phyloP scores from a whole-genome alignment of 164 flowering plant species.

The Akebia trifoliata region DNA sequence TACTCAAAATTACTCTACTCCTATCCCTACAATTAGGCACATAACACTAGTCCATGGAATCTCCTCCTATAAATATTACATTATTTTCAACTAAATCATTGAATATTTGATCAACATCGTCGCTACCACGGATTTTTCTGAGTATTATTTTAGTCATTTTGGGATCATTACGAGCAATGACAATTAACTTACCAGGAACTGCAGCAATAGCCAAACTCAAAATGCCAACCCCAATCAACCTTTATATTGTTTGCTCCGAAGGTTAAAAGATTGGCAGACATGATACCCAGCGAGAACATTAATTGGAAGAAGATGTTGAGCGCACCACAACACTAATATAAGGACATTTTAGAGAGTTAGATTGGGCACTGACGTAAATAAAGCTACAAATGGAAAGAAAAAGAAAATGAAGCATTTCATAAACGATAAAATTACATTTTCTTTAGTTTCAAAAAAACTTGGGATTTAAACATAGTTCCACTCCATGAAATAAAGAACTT shows the following conservation, averaged over 20 bases:
- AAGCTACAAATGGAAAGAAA: too few relatives aligned
- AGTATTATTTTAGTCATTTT: constrained; percentile 11
- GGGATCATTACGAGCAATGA: background rate
- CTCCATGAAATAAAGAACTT: too few relatives aligned
- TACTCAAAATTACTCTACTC: too few relatives aligned
- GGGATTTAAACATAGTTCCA: too few relatives aligned
- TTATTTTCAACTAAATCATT: constrained; percentile 20
- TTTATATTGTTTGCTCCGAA: constrained; percentile 8
- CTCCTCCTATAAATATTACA: constrained; percentile 12
- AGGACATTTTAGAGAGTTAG: constrained; percentile 23
- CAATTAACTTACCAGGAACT: constrained; percentile 11
- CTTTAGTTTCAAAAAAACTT: too few relatives aligned
- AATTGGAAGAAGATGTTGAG: constrained; percentile 20
- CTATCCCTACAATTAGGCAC: too few relatives aligned
- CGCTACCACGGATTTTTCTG: constrained; percentile 11
- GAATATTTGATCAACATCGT: constrained; percentile 10
- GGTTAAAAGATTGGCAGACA: constrained; percentile 14
- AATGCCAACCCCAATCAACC: constrained; percentile 15
- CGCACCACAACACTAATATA: constrained; percentile 12
- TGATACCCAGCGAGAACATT: constrained; percentile 18
- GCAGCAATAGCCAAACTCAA: constrained; percentile 17
- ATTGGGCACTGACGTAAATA: too few relatives aligned
- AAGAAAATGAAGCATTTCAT: too few relatives aligned
- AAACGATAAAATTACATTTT: too few relatives aligned
- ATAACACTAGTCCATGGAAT: constrained; percentile 31